Percentiles rank a stretch among this genome's conserved stretches.
Evolutionary conservation across 192 early-diverging fungal genomes (phyloP).

Genomic region (Backusella tarrabulga): DNA sequence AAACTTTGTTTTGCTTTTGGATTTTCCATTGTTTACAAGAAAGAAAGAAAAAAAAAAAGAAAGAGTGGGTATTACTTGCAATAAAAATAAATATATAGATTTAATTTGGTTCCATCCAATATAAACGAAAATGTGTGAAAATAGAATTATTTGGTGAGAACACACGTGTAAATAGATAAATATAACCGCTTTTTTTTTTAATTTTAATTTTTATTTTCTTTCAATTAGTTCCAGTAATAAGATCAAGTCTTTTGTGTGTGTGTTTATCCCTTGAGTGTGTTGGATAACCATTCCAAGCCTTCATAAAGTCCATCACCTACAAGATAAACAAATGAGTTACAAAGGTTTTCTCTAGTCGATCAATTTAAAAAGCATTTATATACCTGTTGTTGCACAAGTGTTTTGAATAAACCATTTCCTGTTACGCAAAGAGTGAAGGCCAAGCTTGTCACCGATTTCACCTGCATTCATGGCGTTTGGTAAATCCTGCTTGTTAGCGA

Average conservation of each 20-base stretch:
- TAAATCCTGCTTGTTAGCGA: constrained; percentile 99
- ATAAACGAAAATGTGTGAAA: background rate
- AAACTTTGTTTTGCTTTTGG: constrained; percentile 1
- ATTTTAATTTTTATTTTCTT: background rate
- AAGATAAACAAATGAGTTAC: background rate
- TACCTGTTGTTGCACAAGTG: constrained; percentile 74
- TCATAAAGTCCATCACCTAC: constrained; percentile 94
- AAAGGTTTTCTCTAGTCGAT: background rate
- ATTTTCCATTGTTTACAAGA: background rate
- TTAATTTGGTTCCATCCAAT: constrained; percentile 8
- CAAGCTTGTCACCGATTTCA: constrained; percentile 93
- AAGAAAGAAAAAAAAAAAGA: background rate
- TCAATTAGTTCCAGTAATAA: no score
- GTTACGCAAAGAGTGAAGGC: constrained; percentile 75
- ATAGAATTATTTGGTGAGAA: background rate
- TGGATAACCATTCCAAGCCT: constrained; percentile 92
- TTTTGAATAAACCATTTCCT: constrained; percentile 93
- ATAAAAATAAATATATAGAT: background rate
- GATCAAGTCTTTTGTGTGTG: background rate
- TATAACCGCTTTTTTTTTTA: background rate
- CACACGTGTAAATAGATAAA: background rate
- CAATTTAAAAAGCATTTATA: background rate
- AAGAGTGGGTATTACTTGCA: background rate
- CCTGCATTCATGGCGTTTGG: constrained; percentile 93
- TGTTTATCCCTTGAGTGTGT: constrained; percentile 48